phyloP scores from a whole-genome alignment of 1,139 yeast genomes.

The Scheffersomyces segobiensis region DNA sequence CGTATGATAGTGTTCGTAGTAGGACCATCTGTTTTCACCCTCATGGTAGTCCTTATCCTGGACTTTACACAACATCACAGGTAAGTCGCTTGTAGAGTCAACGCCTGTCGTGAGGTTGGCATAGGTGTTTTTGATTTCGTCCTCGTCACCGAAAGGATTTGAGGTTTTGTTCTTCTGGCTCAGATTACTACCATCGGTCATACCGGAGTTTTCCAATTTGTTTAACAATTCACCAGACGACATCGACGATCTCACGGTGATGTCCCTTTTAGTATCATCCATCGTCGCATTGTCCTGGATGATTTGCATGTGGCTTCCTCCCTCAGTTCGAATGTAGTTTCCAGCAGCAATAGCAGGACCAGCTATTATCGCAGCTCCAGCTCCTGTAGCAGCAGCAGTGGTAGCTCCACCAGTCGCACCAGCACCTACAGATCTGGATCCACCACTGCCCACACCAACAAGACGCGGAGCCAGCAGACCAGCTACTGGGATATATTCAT shows the following conservation, averaged over 20 bases:
- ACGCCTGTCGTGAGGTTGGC: slow-evolving; percentile 28
- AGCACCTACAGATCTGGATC: background rate
- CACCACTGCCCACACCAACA: background rate
- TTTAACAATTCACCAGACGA: slow-evolving; percentile 40
- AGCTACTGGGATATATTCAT: background rate
- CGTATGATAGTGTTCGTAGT: slow-evolving; percentile 18
- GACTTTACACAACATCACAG: slow-evolving; percentile 31
- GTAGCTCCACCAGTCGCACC: background rate
- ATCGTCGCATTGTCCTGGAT: background rate
- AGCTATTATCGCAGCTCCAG: background rate
- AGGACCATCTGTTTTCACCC: slow-evolving; percentile 29
- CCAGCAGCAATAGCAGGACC: background rate
- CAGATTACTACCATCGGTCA: slow-evolving; percentile 3
- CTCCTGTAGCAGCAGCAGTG: background rate
- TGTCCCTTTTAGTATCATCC: background rate
- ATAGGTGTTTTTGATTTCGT: slow-evolving; percentile 6
- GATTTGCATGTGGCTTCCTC: background rate
- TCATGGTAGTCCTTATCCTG: slow-evolving; percentile 28
- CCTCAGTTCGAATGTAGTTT: background rate
- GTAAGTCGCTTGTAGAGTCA: slow-evolving; percentile 27
- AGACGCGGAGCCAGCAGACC: background rate
- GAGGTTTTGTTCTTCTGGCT: slow-evolving; percentile 3
- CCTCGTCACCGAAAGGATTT: slow-evolving; percentile 7
- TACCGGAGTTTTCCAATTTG: slow-evolving; percentile 22
- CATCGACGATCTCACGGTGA: slow-evolving; percentile 20